Conservation (phyloP, 352 stramenopile genomes). For the Globisporangium perplexum region DNA sequence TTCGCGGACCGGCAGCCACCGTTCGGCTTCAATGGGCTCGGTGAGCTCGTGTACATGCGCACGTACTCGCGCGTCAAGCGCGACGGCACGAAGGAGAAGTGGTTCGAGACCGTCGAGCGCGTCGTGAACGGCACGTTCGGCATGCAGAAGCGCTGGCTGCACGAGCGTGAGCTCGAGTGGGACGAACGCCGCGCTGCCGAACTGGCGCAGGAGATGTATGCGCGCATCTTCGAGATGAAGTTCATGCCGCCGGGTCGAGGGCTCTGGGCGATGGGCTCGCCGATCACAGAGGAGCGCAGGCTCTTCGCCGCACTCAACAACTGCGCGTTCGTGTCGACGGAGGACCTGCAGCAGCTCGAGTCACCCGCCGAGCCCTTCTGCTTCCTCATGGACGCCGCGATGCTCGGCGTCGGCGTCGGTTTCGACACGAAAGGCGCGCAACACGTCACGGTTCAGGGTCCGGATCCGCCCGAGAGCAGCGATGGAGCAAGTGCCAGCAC, state of each 20-base stretch:
- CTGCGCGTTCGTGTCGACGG: conserved; percentile 91
- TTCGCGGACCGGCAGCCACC: conserved; percentile 52
- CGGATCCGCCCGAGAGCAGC: too few relatives aligned
- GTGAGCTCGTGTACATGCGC: conserved; percentile 90
- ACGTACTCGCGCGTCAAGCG: conserved; percentile 87
- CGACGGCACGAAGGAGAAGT: conserved; percentile 81
- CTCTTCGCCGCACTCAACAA: conserved; percentile 92
- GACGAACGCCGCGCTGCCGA: conserved; percentile 44
- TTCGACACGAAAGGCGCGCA: conserved; percentile 91
- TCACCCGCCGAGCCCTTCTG: conserved; percentile 84
- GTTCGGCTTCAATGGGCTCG: conserved; percentile 93
- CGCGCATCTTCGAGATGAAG: conserved; percentile 93
- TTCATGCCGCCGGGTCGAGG: conserved; percentile 90
- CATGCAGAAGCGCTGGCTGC: conserved; percentile 90
- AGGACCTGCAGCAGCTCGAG: conserved; percentile 45
- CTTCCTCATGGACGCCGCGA: conserved; percentile 94
- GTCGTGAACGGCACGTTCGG: conserved; percentile 93
- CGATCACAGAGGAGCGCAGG: conserved; percentile 80
- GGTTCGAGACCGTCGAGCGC: conserved; percentile 89
- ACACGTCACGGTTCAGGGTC: conserved; percentile 32
- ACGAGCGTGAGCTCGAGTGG: conserved; percentile 50
- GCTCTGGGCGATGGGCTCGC: conserved; percentile 92
- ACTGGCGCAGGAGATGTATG: conserved; percentile 88
- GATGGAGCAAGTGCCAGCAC: conserved; percentile 9
- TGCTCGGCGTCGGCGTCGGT: conserved; percentile 92